These are phyloP conservation scores for Mucor mucedo DNA, from an alignment of 371 early-diverging fungal genomes.

Conservation along the genomic window DNA sequence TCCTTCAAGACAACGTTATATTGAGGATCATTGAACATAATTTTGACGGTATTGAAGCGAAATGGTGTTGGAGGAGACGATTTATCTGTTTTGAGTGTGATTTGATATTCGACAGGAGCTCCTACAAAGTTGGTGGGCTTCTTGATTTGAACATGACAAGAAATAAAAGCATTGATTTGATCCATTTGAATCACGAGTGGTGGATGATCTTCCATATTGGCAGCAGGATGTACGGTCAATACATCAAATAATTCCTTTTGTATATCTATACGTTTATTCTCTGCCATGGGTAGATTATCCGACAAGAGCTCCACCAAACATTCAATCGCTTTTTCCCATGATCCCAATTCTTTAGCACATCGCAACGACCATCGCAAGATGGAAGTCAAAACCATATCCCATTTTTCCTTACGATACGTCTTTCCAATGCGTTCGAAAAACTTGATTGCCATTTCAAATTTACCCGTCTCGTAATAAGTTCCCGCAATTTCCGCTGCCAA, in stretches of 20 bases:
- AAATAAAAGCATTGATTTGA: slow-evolving; percentile 67
- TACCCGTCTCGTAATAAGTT: slow-evolving; percentile 76
- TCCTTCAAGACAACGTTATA: slow-evolving; percentile 42
- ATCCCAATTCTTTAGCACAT: slow-evolving; percentile 75
- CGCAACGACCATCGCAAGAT: slow-evolving; percentile 70
- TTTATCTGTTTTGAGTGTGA: slow-evolving; percentile 36
- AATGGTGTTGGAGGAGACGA: slow-evolving; percentile 48
- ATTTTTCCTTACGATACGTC: slow-evolving; percentile 87
- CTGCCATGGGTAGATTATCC: slow-evolving; percentile 48
- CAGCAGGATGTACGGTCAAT: slow-evolving; percentile 16
- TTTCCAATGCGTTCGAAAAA: slow-evolving; percentile 89
- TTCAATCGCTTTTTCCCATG: slow-evolving; percentile 69
- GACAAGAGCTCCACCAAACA: slow-evolving; percentile 74
- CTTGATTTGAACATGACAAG: slow-evolving; percentile 58
- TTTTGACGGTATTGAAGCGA: slow-evolving; percentile 48
- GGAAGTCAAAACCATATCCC: slow-evolving; percentile 73
- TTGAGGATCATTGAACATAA: slow-evolving; percentile 63
- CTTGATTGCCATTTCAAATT: slow-evolving; percentile 86
- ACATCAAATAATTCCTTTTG: slow-evolving; percentile 53
- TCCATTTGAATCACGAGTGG: slow-evolving; percentile 69
- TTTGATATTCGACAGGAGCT: slow-evolving; percentile 39
- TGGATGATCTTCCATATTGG: slow-evolving; percentile 21
- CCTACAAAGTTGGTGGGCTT: slow-evolving; percentile 39
- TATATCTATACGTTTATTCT: slow-evolving; percentile 51
- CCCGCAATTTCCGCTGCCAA: slow-evolving; percentile 89